Evolutionary conservation across 306 rosid species (phyloP).

Genomic region (Neltuma alba): DNA sequence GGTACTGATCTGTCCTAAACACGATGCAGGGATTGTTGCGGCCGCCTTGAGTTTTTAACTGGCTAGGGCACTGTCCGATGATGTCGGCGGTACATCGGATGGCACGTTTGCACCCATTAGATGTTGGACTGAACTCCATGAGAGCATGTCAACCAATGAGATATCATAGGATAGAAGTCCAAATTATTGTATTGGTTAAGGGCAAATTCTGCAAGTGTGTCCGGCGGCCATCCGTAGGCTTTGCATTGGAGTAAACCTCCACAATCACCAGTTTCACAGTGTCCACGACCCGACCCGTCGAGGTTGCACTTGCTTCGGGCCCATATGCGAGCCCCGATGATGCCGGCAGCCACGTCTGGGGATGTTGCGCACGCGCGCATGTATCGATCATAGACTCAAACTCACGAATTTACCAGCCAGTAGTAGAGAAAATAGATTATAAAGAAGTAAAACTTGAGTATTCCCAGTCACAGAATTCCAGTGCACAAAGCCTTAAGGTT

Average conservation of each 20-base stretch:
- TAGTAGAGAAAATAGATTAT: slow-evolving; percentile 35
- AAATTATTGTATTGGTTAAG: slow-evolving; percentile 47
- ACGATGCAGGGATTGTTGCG: slow-evolving; percentile 59
- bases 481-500: slow-evolving; percentile 52
- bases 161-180: slow-evolving; percentile 60
- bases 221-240: slow-evolving; percentile 52
- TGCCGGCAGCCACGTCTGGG: slow-evolving; percentile 42
- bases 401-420: slow-evolving; percentile 56
- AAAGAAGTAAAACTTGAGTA: slow-evolving; percentile 38
- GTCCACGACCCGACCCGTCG: slow-evolving; percentile 46
- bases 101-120: slow-evolving; percentile 31
- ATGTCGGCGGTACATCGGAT: slow-evolving; percentile 49
- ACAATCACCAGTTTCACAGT: slow-evolving; percentile 68
- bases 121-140: slow-evolving; percentile 42
- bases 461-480: slow-evolving; percentile 42
- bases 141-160: slow-evolving; percentile 50
- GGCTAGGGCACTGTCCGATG: slow-evolving; percentile 53
- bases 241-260: slow-evolving; percentile 44
- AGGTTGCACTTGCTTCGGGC: slow-evolving; percentile 71
- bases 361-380: too few relatives aligned
- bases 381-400: too few relatives aligned
- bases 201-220: slow-evolving; percentile 60
- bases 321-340: slow-evolving; percentile 58
- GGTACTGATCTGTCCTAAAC: slow-evolving; percentile 45
- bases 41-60: slow-evolving; percentile 48